Base-by-base conservation (phyloP, 1,284 basidiomycete species). In the Leucoagaricus sp. region DNA sequence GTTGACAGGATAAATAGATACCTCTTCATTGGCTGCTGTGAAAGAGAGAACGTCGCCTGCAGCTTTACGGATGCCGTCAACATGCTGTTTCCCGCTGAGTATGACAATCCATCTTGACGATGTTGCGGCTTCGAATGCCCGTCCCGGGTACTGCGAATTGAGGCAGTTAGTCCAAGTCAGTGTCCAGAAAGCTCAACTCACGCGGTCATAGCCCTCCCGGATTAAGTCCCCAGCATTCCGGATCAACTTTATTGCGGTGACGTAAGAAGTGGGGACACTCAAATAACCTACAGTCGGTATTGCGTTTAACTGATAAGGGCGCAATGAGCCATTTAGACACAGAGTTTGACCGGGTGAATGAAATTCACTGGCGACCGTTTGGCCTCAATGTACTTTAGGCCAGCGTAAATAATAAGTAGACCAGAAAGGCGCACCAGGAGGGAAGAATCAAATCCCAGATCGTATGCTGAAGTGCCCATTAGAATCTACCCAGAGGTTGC, bases 61-160 rank as follows among this genome's bases (percentile, higher is more conserved):
- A 1, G 69, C 68, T 23, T 61, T 64, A 8, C 63, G 60, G 31
- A 71, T 53, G 17, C 69, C 68, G 1, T 68, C 65, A 19, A 68
- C 53, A 49, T 65, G 50, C 28, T 62, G 17, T 4, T 56, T 59
- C 9, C 65, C 64, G 25, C 59, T 63, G 26, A 69, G 55, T n/a
- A 71, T 51, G 17, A 70, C 62, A 8, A 61, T 48, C 69, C 69
- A 70, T 46, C 49, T 48, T 19, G 50, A 55, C 12, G 63, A 28
- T 13, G 58, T 53, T 2, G 65, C 60, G 12, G 68, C 36, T 55
- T 67, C 67, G 64, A 71, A 70, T 3, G 60, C 48, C 23, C 55
- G 34, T 7, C 62, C 64, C 31, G 57, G 60, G 53, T 68, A 68
- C 69, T 69, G n/a, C n/a, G 7, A 4, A 25, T 12, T 21, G 8